A percentile compares a stretch with the other conserved stretches of the same genome.
Conservation (phyloP, 176 grass and related monocot genomes). For the Microstegium vimineum region DNA sequence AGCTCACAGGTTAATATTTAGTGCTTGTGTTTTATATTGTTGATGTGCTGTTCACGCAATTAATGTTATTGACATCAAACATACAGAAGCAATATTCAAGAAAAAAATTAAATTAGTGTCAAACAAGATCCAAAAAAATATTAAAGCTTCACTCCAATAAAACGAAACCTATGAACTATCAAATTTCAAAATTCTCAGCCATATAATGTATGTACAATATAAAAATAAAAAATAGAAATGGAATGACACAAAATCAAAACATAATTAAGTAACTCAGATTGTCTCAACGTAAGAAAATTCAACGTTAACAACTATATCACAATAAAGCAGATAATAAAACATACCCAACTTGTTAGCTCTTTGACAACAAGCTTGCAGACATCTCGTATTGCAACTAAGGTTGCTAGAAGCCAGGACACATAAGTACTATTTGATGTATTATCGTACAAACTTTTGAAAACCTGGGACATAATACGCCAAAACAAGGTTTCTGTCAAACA, state of each 20-base stretch:
- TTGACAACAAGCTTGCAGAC: constrained; percentile 84
- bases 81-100: not conserved
- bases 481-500: not conserved
- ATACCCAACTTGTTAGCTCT: constrained; percentile 83
- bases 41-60: not conserved
- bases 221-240: not conserved
- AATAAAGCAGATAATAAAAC: not conserved
- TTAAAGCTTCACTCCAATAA: not conserved
- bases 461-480: constrained; percentile 40
- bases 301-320: not conserved
- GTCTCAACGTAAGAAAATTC: not conserved
- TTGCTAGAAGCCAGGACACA: constrained; percentile 55
- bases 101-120: not conserved
- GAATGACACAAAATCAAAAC: not conserved
- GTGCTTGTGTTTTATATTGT: not conserved
- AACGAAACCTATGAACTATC: constrained; percentile 1
- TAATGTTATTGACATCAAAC: not conserved
- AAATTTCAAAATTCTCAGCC: not conserved
- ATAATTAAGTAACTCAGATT: not conserved
- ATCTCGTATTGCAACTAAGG: constrained; percentile 71
- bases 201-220: not conserved
- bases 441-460: constrained; percentile 78
- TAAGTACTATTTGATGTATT: constrained; percentile 57
- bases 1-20: not conserved
- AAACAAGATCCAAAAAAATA: not conserved